Base-by-base conservation (phyloP, 2,329 filamentous ascomycete species). In the Dendrostoma leiphaemia region DNA sequence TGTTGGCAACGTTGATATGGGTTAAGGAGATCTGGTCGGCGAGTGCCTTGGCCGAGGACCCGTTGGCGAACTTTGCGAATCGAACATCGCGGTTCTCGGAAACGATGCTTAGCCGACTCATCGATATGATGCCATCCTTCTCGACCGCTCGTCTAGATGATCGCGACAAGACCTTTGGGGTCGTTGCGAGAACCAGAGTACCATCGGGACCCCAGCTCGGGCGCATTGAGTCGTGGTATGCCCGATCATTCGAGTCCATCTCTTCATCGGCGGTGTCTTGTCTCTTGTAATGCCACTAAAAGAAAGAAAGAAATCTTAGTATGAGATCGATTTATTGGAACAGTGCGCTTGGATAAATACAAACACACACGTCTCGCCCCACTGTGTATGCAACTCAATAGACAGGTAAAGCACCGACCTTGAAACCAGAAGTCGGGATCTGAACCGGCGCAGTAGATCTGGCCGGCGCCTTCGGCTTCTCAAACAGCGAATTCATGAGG, bases 401-500 rank as follows among this genome's bases (percentile, higher is more conserved):
- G 60, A 67, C 64, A 69, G 68, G 64, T 60, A 69, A 67, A 64
- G 76, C 72, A 93, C 93, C 88, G 85, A 97, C 94, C 92, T 97
- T 80, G 72, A 93, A 89, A 67, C 89, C 88, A 73, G 84, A 84
- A 63, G 77, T 74, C 57, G 78, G 70, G 61, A 76, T 66, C 32
- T 76, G 72, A 60, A 75, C 76, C 64, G 80, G 79, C 51, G 78
- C 68, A 50, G 49, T 23, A 63, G 78, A 81, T 64, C 81, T 76
- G 50, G 74, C 71, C 60, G 79, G 79, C 50, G 77, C 79, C 74
- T 82, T 84, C 59, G 85, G 80, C 71, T 88, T 83, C 69, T 89
- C 88, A 71, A 95, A 97, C 53, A 97, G 77, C 45, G 91, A 96
- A 68, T 96, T 93, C 91, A 96, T 97, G 68, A 97, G 77, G 75